Percentiles rank a stretch among this genome's conserved stretches.
These are phyloP conservation scores for Teunomyces aglyptinius DNA, from an alignment of 805 yeast genomes.

Conservation along the genomic window DNA sequence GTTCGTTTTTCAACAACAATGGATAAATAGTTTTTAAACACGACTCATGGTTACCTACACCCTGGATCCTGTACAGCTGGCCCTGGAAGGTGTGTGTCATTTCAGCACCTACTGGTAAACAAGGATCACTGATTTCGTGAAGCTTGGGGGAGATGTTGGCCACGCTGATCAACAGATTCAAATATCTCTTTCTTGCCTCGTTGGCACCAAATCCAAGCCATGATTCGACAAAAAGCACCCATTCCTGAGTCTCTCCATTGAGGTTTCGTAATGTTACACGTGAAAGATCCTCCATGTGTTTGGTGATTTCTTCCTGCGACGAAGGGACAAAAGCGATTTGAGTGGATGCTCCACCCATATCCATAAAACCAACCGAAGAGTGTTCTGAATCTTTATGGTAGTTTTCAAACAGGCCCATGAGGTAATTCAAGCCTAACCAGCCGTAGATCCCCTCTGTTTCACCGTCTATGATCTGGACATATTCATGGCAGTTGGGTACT, in stretches of 20 bases:
- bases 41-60: conserved; percentile 74
- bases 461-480: conserved; percentile 87
- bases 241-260: conserved; percentile 68
- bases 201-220: conserved; percentile 99
- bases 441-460: conserved; percentile 94
- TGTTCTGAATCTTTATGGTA: conserved; percentile 39
- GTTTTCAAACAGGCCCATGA: conserved; percentile 62
- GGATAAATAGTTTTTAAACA: conserved; percentile 77
- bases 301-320: conserved; percentile 51
- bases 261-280: conserved; percentile 62
- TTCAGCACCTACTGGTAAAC: conserved; percentile 66
- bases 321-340: conserved; percentile 92
- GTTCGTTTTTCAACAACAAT: conserved; percentile 68
- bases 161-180: conserved; percentile 49
- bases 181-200: conserved; percentile 77
- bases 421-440: conserved; percentile 88
- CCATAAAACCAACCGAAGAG: conserved; percentile 89
- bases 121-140: conserved; percentile 61
- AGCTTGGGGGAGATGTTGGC: conserved; percentile 16
- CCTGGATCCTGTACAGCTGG: conserved; percentile 51
- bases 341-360: conserved; percentile 99
- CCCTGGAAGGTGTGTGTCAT: conserved; percentile 49
- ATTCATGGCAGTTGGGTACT: conserved; percentile 60
- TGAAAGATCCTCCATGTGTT: conserved; percentile 73
- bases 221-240: conserved; percentile 90